These are phyloP conservation scores for Beauveria asiatica DNA, from an alignment of 2,329 filamentous ascomycete genomes.

Conservation along the genomic window DNA sequence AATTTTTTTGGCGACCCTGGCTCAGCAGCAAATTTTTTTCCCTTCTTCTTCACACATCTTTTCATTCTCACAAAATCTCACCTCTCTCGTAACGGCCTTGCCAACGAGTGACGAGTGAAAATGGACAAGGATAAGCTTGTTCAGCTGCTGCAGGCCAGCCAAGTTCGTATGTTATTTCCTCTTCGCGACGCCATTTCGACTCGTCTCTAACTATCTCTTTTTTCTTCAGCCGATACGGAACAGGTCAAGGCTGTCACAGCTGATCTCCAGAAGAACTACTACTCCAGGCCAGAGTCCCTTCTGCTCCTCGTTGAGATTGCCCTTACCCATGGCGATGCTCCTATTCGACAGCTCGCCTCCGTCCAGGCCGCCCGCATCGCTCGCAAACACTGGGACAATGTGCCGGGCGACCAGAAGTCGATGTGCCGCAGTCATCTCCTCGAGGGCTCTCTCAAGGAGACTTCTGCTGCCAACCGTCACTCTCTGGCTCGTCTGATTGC, in stretches of 20 bases:
- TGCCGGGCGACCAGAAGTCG: conserved; percentile 67
- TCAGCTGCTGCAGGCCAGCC: conserved; percentile 75
- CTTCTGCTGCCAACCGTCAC: conserved; percentile 68
- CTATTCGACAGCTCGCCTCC: conserved; percentile 80
- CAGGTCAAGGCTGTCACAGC: conserved; percentile 84
- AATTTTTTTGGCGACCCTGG: conserved; percentile 12
- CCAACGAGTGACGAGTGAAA: conserved; percentile 15
- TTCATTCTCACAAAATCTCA: conserved; percentile 2
- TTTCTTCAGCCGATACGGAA: conserved; percentile 67
- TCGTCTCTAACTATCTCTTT: conserved; percentile 23
- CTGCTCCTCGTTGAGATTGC: conserved; percentile 82
- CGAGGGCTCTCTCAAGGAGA: conserved; percentile 74
- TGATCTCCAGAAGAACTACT: conserved; percentile 88
- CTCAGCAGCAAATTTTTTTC: conserved; percentile 6
- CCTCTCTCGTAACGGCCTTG: conserved; percentile 1
- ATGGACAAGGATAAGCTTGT: conserved; percentile 64
- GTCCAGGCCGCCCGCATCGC: conserved; percentile 83
- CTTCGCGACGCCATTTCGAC: not conserved
- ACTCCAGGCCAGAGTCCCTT: conserved; percentile 75
- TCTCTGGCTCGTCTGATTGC: conserved; percentile 83
- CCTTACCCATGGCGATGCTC: conserved; percentile 63
- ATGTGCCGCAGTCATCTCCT: conserved; percentile 76
- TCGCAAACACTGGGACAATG: conserved; percentile 73
- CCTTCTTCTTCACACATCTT: conserved; percentile 1
- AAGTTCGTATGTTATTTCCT: conserved; percentile 61